phyloP scores from a whole-genome alignment of 73 alveolate species.

The Paramecium bursaria region DNA sequence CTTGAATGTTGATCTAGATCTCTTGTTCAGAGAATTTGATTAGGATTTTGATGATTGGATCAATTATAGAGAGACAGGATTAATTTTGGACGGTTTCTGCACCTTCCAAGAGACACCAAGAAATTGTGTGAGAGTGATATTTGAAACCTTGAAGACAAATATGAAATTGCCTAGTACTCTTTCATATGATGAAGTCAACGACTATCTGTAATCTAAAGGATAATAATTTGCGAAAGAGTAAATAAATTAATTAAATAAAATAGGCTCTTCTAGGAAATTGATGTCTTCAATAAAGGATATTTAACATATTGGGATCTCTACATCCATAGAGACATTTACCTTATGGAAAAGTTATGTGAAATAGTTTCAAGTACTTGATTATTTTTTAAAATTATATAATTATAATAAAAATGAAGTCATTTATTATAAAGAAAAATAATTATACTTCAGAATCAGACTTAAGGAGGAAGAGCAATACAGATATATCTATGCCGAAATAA shows the following conservation, averaged over 20 bases:
- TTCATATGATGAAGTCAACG: not conserved
- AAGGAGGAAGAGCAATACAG: too few species aligned
- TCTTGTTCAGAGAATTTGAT: constrained; percentile 38
- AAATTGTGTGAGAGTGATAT: constrained; percentile 48
- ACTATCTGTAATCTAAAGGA: not conserved
- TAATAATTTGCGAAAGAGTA: constrained; percentile 42
- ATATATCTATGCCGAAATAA: too few species aligned
- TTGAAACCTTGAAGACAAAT: constrained; percentile 1
- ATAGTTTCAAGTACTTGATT: too few species aligned
- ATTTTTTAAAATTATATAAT: too few species aligned
- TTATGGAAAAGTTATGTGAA: constrained; percentile 40
- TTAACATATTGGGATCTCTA: constrained; percentile 54
- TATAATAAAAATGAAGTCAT: too few species aligned
- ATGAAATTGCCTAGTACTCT: not conserved
- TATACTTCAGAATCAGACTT: too few species aligned
- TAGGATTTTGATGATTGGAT: constrained; percentile 60
- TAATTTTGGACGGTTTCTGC: constrained; percentile 16
- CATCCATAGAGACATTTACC: constrained; percentile 48
- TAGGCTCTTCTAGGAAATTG: constrained; percentile 33
- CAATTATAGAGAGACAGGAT: constrained; percentile 57
- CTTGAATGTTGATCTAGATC: not conserved
- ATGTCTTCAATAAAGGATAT: constrained; percentile 3
- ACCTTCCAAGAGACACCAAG: constrained; percentile 12
- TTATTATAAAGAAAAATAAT: too few species aligned
- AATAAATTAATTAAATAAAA: too few species aligned